A percentile compares a stretch with the other conserved stretches of the same genome.
These are phyloP conservation scores for Craterostigma plantagineum DNA, from an alignment of 257 asterid genomes.

Conservation along the genomic window DNA sequence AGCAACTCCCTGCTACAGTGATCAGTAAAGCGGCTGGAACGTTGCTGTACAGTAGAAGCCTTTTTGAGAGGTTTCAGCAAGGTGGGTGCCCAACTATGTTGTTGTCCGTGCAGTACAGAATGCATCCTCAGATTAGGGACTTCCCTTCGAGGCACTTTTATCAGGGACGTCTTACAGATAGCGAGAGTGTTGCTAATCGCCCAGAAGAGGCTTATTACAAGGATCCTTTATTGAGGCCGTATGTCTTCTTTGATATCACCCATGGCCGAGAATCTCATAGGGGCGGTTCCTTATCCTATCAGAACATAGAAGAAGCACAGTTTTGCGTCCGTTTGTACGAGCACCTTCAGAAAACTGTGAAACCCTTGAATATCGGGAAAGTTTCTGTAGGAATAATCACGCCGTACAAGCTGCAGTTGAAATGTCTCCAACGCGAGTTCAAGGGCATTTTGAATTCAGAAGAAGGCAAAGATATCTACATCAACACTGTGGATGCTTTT, in stretches of 20 bases:
- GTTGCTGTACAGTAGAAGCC: slow-evolving; percentile 89
- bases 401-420: slow-evolving; percentile 89
- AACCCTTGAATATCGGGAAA: slow-evolving; percentile 51
- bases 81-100: slow-evolving; percentile 99
- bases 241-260: slow-evolving; percentile 63
- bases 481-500: slow-evolving; percentile 95
- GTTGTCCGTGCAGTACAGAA: slow-evolving; percentile 87
- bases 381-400: slow-evolving; percentile 91
- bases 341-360: slow-evolving; percentile 63
- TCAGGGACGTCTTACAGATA: slow-evolving; percentile 94
- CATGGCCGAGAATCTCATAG: slow-evolving; percentile 95
- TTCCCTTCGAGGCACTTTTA: slow-evolving; percentile 93
- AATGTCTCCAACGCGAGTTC: slow-evolving; percentile 94
- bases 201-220: slow-evolving; percentile 75
- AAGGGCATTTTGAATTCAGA: slow-evolving; percentile 73
- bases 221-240: slow-evolving; percentile 71
- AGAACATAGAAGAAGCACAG: slow-evolving; percentile 86
- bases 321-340: slow-evolving; percentile 85
- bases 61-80: slow-evolving; percentile 94
- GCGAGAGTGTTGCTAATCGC: slow-evolving; percentile 62
- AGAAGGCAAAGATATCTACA: slow-evolving; percentile 88
- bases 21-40: slow-evolving; percentile 99
- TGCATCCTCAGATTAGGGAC: slow-evolving; percentile 95
- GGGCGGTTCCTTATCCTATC: slow-evolving; percentile 88
- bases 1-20: slow-evolving; percentile 98